Percentiles rank a stretch among this genome's conserved stretches.
Conservation (phyloP, 352 stramenopile genomes). For the Phytophthora syringae region DNA sequence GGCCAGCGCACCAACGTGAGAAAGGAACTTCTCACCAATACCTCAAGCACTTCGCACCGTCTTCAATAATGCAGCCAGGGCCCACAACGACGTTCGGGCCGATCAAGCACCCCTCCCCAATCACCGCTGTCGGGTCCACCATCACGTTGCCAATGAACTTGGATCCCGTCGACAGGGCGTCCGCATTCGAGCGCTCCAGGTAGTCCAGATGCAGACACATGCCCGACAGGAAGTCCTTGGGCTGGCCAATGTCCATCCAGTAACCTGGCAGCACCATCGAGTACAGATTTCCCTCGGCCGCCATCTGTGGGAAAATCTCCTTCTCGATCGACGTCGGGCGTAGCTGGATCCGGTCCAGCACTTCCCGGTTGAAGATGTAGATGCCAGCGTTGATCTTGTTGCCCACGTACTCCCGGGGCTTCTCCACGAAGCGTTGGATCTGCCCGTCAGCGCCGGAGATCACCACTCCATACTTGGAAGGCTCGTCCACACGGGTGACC, state of each 20-base stretch:
- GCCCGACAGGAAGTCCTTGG: conserved; percentile 89
- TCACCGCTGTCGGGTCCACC: conserved; percentile 77
- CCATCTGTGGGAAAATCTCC: conserved; percentile 92
- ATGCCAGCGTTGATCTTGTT: conserved; percentile 93
- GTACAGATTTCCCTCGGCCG: conserved; percentile 85
- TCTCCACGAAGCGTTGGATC: conserved; percentile 91
- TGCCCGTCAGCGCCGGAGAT: conserved; percentile 77
- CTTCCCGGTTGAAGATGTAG: conserved; percentile 90
- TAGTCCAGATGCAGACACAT: conserved; percentile 89
- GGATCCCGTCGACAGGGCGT: conserved; percentile 58
- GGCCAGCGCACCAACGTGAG: no score
- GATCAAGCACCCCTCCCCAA: conserved; percentile 83
- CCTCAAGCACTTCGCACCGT: conserved; percentile 44
- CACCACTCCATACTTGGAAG: conserved; percentile 91
- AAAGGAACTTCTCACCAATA: background rate
- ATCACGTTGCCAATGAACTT: conserved; percentile 90
- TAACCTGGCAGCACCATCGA: conserved; percentile 88
- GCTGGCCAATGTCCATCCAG: conserved; percentile 93
- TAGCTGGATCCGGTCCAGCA: conserved; percentile 88
- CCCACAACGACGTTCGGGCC: conserved; percentile 88
- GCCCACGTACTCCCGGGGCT: conserved; percentile 88
- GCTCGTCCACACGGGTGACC: conserved; percentile 87
- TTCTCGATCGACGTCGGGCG: conserved; percentile 92
- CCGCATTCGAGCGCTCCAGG: conserved; percentile 54
- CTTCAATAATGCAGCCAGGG: conserved; percentile 84